A percentile compares a stretch with the other conserved stretches of the same genome.
These are phyloP conservation scores for Paxillus involutus DNA, from an alignment of 768 basidiomycete species.

Conservation along the genomic window DNA sequence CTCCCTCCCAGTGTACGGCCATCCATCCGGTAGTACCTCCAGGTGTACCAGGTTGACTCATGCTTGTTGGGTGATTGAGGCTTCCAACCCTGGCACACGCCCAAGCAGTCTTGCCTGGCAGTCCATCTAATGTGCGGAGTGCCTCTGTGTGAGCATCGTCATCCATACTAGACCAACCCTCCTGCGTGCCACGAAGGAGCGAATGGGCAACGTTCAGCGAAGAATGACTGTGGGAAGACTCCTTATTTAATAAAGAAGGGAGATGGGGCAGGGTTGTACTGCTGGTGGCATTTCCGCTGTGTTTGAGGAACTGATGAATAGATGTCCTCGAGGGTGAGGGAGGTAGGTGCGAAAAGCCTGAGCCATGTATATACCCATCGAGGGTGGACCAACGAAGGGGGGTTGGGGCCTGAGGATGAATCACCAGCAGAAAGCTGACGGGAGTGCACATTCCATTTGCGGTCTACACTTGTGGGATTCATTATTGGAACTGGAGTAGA, in stretches of 20 bases:
- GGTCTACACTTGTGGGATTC: slow-evolving; percentile 20
- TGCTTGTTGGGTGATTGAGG: slow-evolving; percentile 61
- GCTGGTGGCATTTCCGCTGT: slow-evolving; percentile 43
- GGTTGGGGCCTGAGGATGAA: slow-evolving; percentile 55
- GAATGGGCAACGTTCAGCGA: slow-evolving; percentile 78
- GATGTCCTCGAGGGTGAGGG: slow-evolving; percentile 91
- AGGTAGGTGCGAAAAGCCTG: slow-evolving; percentile 86
- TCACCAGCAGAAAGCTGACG: slow-evolving; percentile 71
- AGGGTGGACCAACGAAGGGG: slow-evolving; percentile 42
- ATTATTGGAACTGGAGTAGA: slow-evolving; percentile 18
- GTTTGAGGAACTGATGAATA: slow-evolving; percentile 78
- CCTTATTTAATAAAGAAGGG: slow-evolving; percentile 40
- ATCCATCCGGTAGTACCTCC: slow-evolving; percentile 49
- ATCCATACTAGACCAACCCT: slow-evolving; percentile 86
- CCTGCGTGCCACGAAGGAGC: slow-evolving; percentile 81
- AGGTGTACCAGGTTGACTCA: slow-evolving; percentile 76
- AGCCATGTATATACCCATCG: slow-evolving; percentile 59
- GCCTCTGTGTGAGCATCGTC: slow-evolving; percentile 90
- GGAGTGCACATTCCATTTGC: slow-evolving; percentile 46
- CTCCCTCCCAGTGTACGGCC: slow-evolving; percentile 75
- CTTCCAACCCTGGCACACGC: slow-evolving; percentile 77
- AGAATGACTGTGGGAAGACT: slow-evolving; percentile 41
- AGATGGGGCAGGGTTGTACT: slow-evolving; percentile 36
- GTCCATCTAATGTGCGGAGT: slow-evolving; percentile 88
- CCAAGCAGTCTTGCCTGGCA: slow-evolving; percentile 73